A percentile compares a stretch with the other conserved stretches of the same genome.
These are phyloP conservation scores for Fusarium sp. DNA, from an alignment of 2,329 filamentous ascomycete genomes.

Conservation along the genomic window DNA sequence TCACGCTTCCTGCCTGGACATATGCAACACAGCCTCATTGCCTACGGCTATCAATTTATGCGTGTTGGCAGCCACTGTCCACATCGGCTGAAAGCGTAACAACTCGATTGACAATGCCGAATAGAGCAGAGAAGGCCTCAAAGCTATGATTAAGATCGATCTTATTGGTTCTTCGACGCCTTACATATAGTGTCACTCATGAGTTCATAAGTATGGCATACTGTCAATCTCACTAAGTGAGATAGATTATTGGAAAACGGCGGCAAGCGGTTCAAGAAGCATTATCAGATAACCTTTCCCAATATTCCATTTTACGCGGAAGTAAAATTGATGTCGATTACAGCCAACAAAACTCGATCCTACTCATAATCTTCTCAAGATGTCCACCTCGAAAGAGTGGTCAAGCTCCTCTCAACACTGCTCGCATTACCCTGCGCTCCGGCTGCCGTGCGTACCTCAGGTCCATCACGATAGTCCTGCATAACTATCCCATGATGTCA, in stretches of 20 bases:
- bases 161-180: rapidly evolving
- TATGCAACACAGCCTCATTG: not conserved
- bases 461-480: not conserved
- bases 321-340: not conserved
- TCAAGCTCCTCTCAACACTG: not conserved
- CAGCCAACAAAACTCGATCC: not conserved
- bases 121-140: not conserved
- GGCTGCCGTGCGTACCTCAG: not conserved
- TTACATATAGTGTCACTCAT: not conserved
- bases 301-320: not conserved
- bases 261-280: not conserved
- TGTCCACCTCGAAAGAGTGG: not conserved
- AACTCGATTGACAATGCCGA: not conserved
- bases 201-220: not conserved
- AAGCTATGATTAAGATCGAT: not conserved
- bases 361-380: not conserved
- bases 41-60: not conserved
- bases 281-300: too few relatives aligned
- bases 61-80: not conserved
- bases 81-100: not conserved
- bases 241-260: not conserved
- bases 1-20: too few relatives aligned
- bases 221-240: not conserved
- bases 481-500: not conserved
- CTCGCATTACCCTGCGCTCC: not conserved